These are phyloP conservation scores for Fusarium sp. DNA, from an alignment of 2,329 filamentous ascomycete species.

Conservation along the genomic window DNA sequence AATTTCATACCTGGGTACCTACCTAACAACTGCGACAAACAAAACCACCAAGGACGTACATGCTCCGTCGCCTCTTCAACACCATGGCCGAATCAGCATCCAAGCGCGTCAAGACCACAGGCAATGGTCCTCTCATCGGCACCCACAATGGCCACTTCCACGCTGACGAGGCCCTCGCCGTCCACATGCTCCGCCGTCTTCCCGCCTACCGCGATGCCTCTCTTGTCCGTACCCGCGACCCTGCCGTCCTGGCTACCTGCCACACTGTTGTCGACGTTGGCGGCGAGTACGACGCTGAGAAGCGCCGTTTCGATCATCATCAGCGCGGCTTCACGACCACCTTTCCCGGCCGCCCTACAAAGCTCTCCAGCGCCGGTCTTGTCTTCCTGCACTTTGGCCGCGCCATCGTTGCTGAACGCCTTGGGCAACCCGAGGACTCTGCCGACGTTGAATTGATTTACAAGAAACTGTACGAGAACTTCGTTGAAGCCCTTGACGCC, in stretches of 20 bases:
- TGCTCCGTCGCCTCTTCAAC: conserved; percentile 45
- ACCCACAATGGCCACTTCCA: conserved; percentile 99
- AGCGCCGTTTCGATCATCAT: conserved; percentile 93
- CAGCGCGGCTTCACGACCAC: conserved; percentile 88
- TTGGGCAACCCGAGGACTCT: conserved; percentile 63
- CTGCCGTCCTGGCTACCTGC: conserved; percentile 77
- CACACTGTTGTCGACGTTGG: conserved; percentile 98
- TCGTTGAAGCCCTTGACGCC: conserved; percentile 94
- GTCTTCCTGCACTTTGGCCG: conserved; percentile 96
- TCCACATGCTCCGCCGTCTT: conserved; percentile 91
- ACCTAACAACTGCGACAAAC: background rate
- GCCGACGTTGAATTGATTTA: conserved; percentile 78
- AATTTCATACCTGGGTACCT: background rate
- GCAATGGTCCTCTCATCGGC: conserved; percentile 72
- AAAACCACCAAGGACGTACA: conserved; percentile 15
- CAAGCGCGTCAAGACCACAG: conserved; percentile 84
- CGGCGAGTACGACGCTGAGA: conserved; percentile 82
- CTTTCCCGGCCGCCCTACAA: conserved; percentile 85
- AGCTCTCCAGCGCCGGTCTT: conserved; percentile 91
- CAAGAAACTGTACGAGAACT: conserved; percentile 89
- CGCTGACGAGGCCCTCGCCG: conserved; percentile 95
- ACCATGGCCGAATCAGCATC: conserved; percentile 69
- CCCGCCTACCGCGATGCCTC: conserved; percentile 77
- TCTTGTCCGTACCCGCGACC: conserved; percentile 88
- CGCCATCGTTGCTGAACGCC: conserved; percentile 73